Base-by-base conservation (phyloP, 2,329 filamentous ascomycete genomes). In the Fusarium sp. region DNA sequence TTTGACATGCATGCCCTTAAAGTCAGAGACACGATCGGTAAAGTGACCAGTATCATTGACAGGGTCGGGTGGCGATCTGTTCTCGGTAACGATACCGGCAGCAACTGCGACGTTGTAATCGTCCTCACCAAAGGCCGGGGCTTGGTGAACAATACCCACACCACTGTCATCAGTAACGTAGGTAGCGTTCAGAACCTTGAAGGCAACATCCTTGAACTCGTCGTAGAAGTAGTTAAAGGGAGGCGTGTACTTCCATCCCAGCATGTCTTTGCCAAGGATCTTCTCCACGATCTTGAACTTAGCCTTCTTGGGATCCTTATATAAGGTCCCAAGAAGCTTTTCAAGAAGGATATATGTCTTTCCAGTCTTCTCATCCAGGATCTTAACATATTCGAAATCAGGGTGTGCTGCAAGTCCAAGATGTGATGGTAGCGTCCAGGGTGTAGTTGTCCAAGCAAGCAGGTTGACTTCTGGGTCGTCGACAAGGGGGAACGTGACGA, bases 231-330 rank as follows among this genome's bases (percentile, higher is more conserved):
- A 98, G 77, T 92, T 87, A 80, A 98, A 98, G 1, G 94, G 86
- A 9, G 95, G 94, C 79, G 93, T 86, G 77, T 98, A 98, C 78
- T 90, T 92, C 92, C 93, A 97, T 41, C 92, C 93, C 32, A 93
- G 82, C 90, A 98, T 93, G 48, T 94, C 90, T 70, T 89, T 92
- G 50, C 95, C 95, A 81, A 90, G 92, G 72, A 97, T 82, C 76
- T 92, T 94, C 68, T 92, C 87, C 16, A 97, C 78, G 54, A 96
- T 85, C 83, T 93, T 93, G 82, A 90, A 97, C 78, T 97, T 97
- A 51, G 94, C 94, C 84, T 97, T 97, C 84, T 97, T 98, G 10
- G 92, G 92, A 72, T 97, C 93, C 80, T 98, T 98, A 84, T 97
- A 98, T 4, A 98, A 84, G 7, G 92, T 95, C 60, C 87, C 86